Conservation (phyloP, 2,329 filamentous ascomycete species). For the Camillea tinctor region DNA sequence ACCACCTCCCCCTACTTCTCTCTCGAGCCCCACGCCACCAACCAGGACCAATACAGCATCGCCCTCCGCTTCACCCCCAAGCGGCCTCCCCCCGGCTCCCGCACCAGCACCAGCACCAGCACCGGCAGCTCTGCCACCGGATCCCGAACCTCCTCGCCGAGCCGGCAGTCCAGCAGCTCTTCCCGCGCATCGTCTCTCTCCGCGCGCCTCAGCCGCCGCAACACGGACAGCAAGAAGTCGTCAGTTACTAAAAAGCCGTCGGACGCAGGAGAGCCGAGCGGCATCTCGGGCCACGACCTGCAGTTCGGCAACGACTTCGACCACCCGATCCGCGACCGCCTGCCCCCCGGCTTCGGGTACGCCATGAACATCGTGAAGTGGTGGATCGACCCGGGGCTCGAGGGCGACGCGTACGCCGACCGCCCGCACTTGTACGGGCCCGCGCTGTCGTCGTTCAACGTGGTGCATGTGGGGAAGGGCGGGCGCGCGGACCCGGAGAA, state of each 20-base stretch:
- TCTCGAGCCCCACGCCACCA: conserved; percentile 61
- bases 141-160: conserved; percentile 20
- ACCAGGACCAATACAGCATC: conserved; percentile 81
- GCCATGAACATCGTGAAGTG: conserved; percentile 84
- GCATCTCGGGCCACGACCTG: conserved; percentile 68
- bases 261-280: too few species aligned
- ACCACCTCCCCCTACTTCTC: conserved; percentile 75
- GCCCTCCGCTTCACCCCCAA: conserved; percentile 77
- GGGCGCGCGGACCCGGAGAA: conserved; percentile 45
- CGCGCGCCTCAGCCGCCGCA: background rate
- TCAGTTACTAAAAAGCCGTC: too few species aligned
- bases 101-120: conserved; percentile 7
- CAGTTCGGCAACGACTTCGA: conserved; percentile 97
- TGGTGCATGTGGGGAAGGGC: conserved; percentile 61
- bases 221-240: too few species aligned
- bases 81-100: conserved; percentile 24
- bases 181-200: conserved; percentile 3
- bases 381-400: conserved; percentile 87
- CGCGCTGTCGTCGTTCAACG: conserved; percentile 76
- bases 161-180: background rate
- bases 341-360: conserved; percentile 83
- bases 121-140: conserved; percentile 12
- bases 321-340: conserved; percentile 77
- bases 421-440: conserved; percentile 83
- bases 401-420: conserved; percentile 87